phyloP scores from a whole-genome alignment of 2,329 filamentous ascomycete genomes.

The Aureobasidium sp. region DNA sequence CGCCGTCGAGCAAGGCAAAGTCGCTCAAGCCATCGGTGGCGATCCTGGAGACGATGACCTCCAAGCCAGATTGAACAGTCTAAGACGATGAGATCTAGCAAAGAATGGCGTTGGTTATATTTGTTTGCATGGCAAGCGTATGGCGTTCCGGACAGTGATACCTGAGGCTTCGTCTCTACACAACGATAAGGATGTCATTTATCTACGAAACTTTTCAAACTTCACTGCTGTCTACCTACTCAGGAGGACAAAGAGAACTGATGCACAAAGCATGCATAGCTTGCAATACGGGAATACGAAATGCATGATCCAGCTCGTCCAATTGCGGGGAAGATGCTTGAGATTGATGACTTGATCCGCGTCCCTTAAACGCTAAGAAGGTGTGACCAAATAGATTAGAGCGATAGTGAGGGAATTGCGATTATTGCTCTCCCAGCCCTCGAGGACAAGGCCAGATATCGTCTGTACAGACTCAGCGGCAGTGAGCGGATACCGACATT shows the following conservation, averaged over 20 bases:
- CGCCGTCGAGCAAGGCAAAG: conserved; percentile 62
- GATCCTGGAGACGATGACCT: conserved; percentile 72
- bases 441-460: not conserved
- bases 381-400: not conserved
- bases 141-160: conserved; percentile 5
- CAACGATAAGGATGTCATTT: not conserved
- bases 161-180: not conserved
- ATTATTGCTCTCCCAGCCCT: not conserved
- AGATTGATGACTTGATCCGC: conserved; percentile 6
- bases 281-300: not conserved
- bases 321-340: not conserved
- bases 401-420: not conserved
- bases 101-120: not conserved
- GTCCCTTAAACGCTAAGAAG: not conserved
- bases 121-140: conserved; percentile 6
- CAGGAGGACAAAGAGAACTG: not conserved
- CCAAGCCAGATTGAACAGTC: conserved; percentile 83
- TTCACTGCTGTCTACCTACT: not conserved
- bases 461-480: not conserved
- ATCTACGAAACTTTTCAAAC: not conserved
- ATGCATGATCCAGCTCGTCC: not conserved
- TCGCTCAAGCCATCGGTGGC: conserved; percentile 83
- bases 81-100: conserved; percentile 33
- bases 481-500: not conserved
- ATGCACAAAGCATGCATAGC: not conserved